Base-by-base conservation (phyloP, 176 grass and related monocot species). In the Juncus effusus region DNA sequence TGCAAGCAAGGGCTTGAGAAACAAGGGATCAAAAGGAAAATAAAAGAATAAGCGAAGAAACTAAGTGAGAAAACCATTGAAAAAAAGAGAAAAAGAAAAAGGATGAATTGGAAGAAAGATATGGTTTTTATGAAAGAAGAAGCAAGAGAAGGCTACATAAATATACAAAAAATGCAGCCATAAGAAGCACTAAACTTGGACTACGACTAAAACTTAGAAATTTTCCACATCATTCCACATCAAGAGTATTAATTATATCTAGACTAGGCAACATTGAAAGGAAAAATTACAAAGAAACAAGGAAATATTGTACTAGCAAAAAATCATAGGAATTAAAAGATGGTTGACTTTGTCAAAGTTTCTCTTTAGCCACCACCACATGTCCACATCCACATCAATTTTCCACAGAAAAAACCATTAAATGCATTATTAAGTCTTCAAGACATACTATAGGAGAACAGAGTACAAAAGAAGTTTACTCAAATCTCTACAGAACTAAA, bases 271-370 rank as follows among this genome's bases (percentile, higher is more conserved):
- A 74, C 11, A 36, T 53, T 51, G 54, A 28, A 7, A 74, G 19
- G 28, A 37, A 28, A 28, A 61, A 57, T 74, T 51, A 51, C 13
- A 37, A 36, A 61, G 45, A 74, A 3, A 7, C 47, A n/a, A 68
- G 16, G 8, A 16, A 53, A 12, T 51, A 16, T 6, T 53, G 64
- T 56, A 28, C 40, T 11, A 42, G 53, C 41, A 42, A 63, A 14
- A 28, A 41, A 45, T 63, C 41, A 38, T 63, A 41, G 61, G 35
- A 7, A 8, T 67, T 69, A 69, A 69, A 56, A 40, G 4, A 11
- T 8, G 39, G 50, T 69, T 69, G 12, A 69, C 42, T 56, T 69
- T 54, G 35, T 69, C 65, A 69, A 69, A n/a, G 65, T 55, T 69
- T 70, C 16, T 69, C 49, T 55, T 39, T 47, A 9, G 35, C 35